These are phyloP conservation scores for Mixia osmundae DNA, from an alignment of 1,284 basidiomycete genomes.

Conservation along the genomic window DNA sequence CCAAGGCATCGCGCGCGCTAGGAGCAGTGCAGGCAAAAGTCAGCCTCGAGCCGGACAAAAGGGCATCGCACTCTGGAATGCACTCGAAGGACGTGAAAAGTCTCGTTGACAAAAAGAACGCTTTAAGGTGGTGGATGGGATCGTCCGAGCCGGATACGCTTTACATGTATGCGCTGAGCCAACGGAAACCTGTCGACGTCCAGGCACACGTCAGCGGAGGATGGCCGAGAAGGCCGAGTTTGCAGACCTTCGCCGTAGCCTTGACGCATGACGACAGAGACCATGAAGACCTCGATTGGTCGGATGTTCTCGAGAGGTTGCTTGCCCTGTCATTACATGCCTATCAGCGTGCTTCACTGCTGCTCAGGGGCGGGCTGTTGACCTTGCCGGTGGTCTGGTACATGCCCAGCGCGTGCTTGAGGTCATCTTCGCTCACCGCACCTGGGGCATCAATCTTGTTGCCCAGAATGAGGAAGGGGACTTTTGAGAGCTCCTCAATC, in stretches of 20 bases:
- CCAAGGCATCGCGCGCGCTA: no score
- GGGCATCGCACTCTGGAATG: no score
- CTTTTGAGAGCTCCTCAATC: slow-evolving; percentile 82
- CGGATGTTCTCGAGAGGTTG: slow-evolving; percentile 89
- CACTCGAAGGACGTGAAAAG: no score
- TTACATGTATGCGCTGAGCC: no score
- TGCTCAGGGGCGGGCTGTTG: no score
- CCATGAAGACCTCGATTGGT: slow-evolving; percentile 99
- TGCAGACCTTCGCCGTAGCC: slow-evolving; percentile 3
- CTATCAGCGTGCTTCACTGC: no score
- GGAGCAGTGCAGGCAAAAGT: no score
- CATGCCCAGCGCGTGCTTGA: slow-evolving; percentile 80
- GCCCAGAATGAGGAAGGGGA: slow-evolving; percentile 94
- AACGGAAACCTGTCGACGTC: slow-evolving; percentile 56
- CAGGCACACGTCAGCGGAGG: slow-evolving; percentile 7
- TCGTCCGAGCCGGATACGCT: no score
- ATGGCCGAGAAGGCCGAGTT: neutral
- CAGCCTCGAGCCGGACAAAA: no score
- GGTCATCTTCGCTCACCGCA: slow-evolving; percentile 91
- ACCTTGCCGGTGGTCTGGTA: slow-evolving; percentile 99
- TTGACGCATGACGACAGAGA: slow-evolving; percentile 70
- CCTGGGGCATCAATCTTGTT: slow-evolving; percentile 99
- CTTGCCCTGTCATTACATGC: slow-evolving; percentile 67
- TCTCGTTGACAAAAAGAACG: no score
- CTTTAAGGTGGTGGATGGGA: no score